A percentile compares a stretch with the other conserved stretches of the same genome.
These are phyloP conservation scores for Xylaria sp. DNA, from an alignment of 2,329 filamentous ascomycete species.

Conservation along the genomic window DNA sequence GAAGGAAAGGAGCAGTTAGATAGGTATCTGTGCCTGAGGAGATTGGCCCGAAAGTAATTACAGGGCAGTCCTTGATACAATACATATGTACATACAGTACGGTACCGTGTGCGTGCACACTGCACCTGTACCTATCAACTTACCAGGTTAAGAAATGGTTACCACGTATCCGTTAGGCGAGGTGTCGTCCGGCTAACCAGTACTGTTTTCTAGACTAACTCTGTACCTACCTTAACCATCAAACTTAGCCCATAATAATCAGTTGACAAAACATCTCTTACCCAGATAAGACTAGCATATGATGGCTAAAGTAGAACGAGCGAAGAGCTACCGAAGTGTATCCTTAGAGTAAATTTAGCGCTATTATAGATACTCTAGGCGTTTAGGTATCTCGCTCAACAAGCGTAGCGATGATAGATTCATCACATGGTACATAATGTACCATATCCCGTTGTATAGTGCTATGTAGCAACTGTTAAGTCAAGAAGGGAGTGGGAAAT, in stretches of 20 bases:
- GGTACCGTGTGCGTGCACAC: neutral
- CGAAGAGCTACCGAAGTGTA: constrained; percentile 1
- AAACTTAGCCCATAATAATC: constrained; percentile 19
- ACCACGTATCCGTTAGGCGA: neutral
- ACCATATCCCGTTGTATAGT: neutral
- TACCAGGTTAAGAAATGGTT: neutral
- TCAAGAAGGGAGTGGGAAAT: neutral
- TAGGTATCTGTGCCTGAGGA: constrained; percentile 28
- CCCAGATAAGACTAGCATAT: constrained; percentile 18
- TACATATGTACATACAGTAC: neutral
- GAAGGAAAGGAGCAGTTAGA: constrained; percentile 28
- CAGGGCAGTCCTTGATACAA: constrained; percentile 22
- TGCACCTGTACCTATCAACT: neutral
- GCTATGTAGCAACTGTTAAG: neutral
- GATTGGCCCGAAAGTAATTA: constrained; percentile 24
- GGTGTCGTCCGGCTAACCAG: neutral
- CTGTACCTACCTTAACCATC: neutral
- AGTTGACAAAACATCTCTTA: constrained; percentile 20
- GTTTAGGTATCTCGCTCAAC: no score
- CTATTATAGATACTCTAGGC: no score
- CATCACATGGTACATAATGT: neutral
- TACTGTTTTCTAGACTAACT: neutral
- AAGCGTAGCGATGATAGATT: neutral
- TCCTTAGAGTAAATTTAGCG: no score
- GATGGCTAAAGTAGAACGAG: constrained; percentile 1